Evolutionary conservation across 2,329 filamentous ascomycete species (phyloP), one percentile per base, ranked within the genome.

Genomic region (Penicillium verrucosum): DNA sequence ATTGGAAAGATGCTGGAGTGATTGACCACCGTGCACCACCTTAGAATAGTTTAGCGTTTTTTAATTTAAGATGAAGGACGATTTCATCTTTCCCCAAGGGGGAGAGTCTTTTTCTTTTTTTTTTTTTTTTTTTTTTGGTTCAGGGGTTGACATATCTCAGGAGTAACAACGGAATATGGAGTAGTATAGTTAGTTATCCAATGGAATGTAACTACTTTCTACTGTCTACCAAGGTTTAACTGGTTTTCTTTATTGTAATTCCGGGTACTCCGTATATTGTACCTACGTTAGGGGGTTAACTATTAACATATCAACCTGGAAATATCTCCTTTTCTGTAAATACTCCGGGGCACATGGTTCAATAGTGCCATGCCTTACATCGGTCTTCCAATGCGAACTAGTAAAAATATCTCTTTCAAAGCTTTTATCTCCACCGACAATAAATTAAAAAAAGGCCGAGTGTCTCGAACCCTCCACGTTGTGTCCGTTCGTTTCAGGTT

Each of bases 11-110:
- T 44, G 54, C 55, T 57, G 59, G 59, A 60, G 56, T 61, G 59
- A 54, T 29, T 47, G 54, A 56, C 29, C 27, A 43, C 62, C 63
- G 63, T 65, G 63, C 63, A 65, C 59, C 30, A 5, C 36, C 37
- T 58, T 50, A 61, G 44, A 54, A 36, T 27, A 57, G 62, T 53
- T 60, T 66, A 66, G 64, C 61, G 52, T 36, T 29, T 29, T 29
- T 30, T 30, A 52, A 52, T 58, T 59, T 64, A 65, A 65, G 62
- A 65, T 65, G 62, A 65, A 66, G 61, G 62, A 53, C 53, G 56
- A 54, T 57, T 57, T 45, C 32, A 18, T 40, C 9, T 40, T 42
- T n/a, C n/a, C 30, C 29, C 5, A 18, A 46, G 34, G 23, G 40
- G 12, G 12, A 12, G 25, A n/a, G 2, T 16, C n/a, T 5, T 34